Conservation (phyloP, 352 stramenopile species). For the Phytophthora ramorum region DNA sequence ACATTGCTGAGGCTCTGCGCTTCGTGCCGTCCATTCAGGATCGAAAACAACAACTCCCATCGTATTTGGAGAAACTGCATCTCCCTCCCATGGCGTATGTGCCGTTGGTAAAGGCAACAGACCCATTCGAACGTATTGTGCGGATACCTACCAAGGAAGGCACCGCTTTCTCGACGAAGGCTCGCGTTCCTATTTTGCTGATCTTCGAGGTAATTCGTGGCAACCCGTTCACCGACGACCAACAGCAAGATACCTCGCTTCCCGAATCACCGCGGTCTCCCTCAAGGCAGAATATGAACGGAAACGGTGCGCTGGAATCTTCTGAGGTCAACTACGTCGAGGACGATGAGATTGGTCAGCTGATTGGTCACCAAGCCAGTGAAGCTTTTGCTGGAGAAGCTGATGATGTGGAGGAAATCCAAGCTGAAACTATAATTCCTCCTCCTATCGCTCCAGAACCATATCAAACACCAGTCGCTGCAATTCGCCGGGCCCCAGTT, state of each 20-base stretch:
- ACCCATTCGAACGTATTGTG: conserved; percentile 89
- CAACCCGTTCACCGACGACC: conserved; percentile 63
- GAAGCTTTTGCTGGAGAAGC: conserved; percentile 53
- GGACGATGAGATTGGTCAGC: conserved; percentile 78
- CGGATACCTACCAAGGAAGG: conserved; percentile 88
- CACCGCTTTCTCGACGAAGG: conserved; percentile 89
- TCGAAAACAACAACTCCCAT: conserved; percentile 79
- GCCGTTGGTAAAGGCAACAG: conserved; percentile 85
- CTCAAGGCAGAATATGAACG: conserved; percentile 40
- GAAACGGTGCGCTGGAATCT: conserved; percentile 48
- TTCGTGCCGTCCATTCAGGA: conserved; percentile 85
- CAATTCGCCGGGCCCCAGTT: conserved; percentile 36
- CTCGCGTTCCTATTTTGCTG: conserved; percentile 86
- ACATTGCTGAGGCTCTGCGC: conserved; percentile 83
- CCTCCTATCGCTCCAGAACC: conserved; percentile 14
- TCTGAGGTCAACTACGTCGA: conserved; percentile 75
- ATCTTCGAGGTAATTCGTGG: conserved; percentile 91
- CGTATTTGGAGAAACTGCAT: conserved; percentile 84
- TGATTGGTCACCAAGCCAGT: conserved; percentile 76
- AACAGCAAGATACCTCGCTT: conserved; percentile 43
- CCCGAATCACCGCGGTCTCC: conserved; percentile 64
- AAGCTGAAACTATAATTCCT: conserved; percentile 18
- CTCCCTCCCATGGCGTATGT: conserved; percentile 91
- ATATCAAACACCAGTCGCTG: conserved; percentile 21
- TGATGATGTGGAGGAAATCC: conserved; percentile 42